A percentile compares a stretch with the other conserved stretches of the same genome.
Conservation (phyloP, 148 eudicot genomes). For the Heliamphora exappendiculata region DNA sequence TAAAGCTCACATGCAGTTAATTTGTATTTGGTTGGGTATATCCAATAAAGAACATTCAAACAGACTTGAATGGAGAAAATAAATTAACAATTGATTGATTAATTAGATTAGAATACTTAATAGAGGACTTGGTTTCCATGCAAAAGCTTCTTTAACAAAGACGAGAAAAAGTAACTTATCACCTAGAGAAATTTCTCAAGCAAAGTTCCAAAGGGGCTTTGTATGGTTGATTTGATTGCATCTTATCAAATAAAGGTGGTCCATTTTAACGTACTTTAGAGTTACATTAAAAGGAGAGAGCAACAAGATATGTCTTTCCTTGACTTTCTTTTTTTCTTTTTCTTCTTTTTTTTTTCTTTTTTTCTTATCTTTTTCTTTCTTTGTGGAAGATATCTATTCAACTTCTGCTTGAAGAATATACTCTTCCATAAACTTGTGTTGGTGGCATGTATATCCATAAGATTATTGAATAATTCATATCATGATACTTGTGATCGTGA, state of each 20-base stretch:
- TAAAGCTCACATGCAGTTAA: too few relatives aligned
- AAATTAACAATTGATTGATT: too few relatives aligned
- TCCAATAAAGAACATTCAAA: too few relatives aligned
- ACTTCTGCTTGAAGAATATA: background rate
- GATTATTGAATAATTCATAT: background rate
- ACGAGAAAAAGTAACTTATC: too few relatives aligned
- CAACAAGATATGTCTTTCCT: constrained; percentile 7
- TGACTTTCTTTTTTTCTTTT: background rate
- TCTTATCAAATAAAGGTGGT: background rate
- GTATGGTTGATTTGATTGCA: background rate
- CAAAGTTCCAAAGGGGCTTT: background rate
- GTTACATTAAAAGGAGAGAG: constrained; percentile 9
- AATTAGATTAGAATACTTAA: background rate
- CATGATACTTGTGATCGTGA: too few relatives aligned
- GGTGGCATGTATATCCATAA: too few relatives aligned
- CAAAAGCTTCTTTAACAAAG: background rate
- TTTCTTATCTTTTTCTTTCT: background rate
- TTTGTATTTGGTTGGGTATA: too few relatives aligned
- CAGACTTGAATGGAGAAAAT: too few relatives aligned
- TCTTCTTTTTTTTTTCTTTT: background rate
- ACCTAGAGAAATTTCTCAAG: background rate
- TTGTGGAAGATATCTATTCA: background rate
- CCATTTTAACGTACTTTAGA: background rate
- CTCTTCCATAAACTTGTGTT: background rate
- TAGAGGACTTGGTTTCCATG: background rate